Evolutionary conservation across 2,329 filamentous ascomycete species (phyloP).

Genomic region (Penicillium sp.): DNA sequence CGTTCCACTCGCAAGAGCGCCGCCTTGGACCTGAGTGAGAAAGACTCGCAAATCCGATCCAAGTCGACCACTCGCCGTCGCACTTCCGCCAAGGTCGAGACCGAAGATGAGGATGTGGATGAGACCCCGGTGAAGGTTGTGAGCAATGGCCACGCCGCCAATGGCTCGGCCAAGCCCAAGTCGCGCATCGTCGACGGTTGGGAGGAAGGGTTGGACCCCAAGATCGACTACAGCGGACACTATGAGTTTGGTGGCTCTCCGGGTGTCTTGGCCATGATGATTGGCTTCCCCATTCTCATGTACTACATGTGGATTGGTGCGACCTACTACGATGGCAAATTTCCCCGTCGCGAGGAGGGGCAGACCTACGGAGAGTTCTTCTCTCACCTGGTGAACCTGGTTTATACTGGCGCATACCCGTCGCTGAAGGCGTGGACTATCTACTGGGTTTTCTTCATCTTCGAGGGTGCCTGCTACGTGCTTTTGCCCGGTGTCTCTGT

Average conservation of each 20-base stretch:
- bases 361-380: conserved; percentile 72
- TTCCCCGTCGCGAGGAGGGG: conserved; percentile 67
- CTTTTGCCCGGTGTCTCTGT: conserved; percentile 82
- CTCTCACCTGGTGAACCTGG: conserved; percentile 67
- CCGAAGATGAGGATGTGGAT: conserved; percentile 30
- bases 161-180: conserved; percentile 26
- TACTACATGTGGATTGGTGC: conserved; percentile 99
- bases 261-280: conserved; percentile 84
- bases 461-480: conserved; percentile 81
- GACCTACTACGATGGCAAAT: conserved; percentile 83
- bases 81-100: conserved; percentile 30
- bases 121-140: conserved; percentile 21
- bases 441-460: conserved; percentile 91
- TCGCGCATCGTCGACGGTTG: conserved; percentile 43
- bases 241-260: conserved; percentile 84
- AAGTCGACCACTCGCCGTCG: conserved; percentile 35
- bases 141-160: conserved; percentile 27
- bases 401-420: conserved; percentile 84
- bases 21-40: conserved; percentile 34
- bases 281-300: conserved; percentile 91
- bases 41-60: conserved; percentile 27
- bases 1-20: conserved; percentile 48
- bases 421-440: conserved; percentile 81
- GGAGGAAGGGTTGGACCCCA: conserved; percentile 45
- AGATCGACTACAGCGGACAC: conserved; percentile 52